A percentile compares a stretch with the other conserved stretches of the same genome.
These are phyloP conservation scores for Bertia moriformis DNA, from an alignment of 2,329 filamentous ascomycete species.

Conservation along the genomic window DNA sequence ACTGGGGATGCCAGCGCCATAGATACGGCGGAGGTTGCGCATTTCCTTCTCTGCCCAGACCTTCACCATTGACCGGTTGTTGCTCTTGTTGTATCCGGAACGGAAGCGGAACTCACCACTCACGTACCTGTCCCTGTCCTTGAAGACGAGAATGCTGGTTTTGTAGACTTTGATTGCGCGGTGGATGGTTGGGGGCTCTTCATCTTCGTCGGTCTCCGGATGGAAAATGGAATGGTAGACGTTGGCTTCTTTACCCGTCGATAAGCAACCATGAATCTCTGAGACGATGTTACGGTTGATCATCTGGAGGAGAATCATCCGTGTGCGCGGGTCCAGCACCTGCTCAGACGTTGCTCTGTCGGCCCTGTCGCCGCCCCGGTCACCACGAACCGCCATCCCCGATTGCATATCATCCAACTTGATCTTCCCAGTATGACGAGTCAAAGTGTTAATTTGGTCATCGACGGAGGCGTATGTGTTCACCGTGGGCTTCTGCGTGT, in stretches of 20 bases:
- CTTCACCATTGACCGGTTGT: slow-evolving; percentile 93
- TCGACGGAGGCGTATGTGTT: slow-evolving; percentile 72
- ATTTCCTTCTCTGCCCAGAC: slow-evolving; percentile 99
- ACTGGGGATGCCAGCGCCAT: slow-evolving; percentile 73
- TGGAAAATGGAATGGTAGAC: slow-evolving; percentile 69
- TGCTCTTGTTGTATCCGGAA: slow-evolving; percentile 81
- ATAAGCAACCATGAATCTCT: slow-evolving; percentile 87
- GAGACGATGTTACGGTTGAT: slow-evolving; percentile 82
- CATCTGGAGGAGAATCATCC: slow-evolving; percentile 91
- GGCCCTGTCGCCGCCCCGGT: slow-evolving; percentile 53
- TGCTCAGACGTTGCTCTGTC: slow-evolving; percentile 90
- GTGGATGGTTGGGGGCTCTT: slow-evolving; percentile 42
- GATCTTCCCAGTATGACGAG: slow-evolving; percentile 75
- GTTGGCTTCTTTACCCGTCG: slow-evolving; percentile 95
- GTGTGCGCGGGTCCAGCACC: slow-evolving; percentile 82
- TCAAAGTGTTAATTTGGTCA: slow-evolving; percentile 74
- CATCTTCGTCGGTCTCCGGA: slow-evolving; percentile 25
- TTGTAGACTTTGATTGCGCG: slow-evolving; percentile 98
- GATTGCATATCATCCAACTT: slow-evolving; percentile 46
- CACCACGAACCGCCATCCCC: slow-evolving; percentile 34
- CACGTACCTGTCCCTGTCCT: slow-evolving; percentile 92
- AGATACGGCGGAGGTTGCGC: slow-evolving; percentile 74
- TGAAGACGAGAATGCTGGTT: slow-evolving; percentile 93
- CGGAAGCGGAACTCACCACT: slow-evolving; percentile 87
- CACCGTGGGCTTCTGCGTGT: slow-evolving; percentile 63